Percentiles rank a stretch among this genome's conserved stretches.
Conservation (phyloP, 371 early-diverging fungal genomes). For the Rhizomucor pusillus region DNA sequence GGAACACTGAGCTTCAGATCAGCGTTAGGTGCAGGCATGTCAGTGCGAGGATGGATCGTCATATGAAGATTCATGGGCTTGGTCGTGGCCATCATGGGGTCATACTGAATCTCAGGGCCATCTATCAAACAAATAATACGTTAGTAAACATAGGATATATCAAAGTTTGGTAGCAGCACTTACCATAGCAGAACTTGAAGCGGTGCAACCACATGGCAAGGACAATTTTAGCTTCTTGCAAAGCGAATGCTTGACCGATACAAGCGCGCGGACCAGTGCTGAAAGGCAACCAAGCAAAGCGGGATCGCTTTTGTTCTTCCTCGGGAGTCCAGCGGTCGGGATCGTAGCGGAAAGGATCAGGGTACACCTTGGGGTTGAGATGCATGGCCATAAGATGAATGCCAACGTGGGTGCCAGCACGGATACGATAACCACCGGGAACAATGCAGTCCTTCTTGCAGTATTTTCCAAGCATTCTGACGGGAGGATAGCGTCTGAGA, state of each 20-base stretch:
- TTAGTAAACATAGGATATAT: background rate
- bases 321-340: constrained; percentile 58
- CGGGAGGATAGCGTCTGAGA: constrained; percentile 52
- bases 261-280: constrained; percentile 46
- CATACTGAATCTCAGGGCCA: constrained; percentile 33
- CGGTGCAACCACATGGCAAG: constrained; percentile 45
- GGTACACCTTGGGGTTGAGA: constrained; percentile 42
- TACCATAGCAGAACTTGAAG: constrained; percentile 37
- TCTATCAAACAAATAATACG: constrained; percentile 16
- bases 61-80: constrained; percentile 37
- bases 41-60: constrained; percentile 35
- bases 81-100: constrained; percentile 32
- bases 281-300: constrained; percentile 58
- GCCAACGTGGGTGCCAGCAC: constrained; percentile 13
- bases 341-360: constrained; percentile 46
- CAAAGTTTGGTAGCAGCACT: background rate
- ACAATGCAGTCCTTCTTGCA: constrained; percentile 52
- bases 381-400: constrained; percentile 43
- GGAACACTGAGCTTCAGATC: background rate
- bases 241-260: constrained; percentile 54
- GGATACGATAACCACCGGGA: constrained; percentile 43
- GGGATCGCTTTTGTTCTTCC: constrained; percentile 50
- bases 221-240: constrained; percentile 60
- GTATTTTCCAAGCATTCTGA: constrained; percentile 39
- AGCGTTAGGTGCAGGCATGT: constrained; percentile 34